Percentiles rank a stretch among this genome's conserved stretches.
Conservation (phyloP, 495 filamentous ascomycete genomes). For the Daldinia decipiens region DNA sequence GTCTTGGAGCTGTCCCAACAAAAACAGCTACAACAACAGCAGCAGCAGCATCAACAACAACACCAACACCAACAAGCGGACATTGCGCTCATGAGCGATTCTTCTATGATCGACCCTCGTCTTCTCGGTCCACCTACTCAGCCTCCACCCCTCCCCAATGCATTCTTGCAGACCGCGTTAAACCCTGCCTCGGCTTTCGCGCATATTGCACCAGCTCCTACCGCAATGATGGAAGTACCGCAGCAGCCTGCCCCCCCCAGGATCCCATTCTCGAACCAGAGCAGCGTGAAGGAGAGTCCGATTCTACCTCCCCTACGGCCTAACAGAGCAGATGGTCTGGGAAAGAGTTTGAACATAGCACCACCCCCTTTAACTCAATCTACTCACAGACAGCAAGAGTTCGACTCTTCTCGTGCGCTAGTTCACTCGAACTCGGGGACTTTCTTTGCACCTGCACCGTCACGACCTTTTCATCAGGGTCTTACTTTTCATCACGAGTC, state of each 20-base stretch:
- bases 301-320: constrained; percentile 57
- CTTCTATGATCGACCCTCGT: constrained; percentile 43
- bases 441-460: constrained; percentile 51
- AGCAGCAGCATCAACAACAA: neutral
- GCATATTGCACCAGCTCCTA: constrained; percentile 43
- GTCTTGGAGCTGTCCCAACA: constrained; percentile 33
- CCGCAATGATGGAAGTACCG: constrained; percentile 24
- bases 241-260: constrained; percentile 26
- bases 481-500: constrained; percentile 52
- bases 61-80: neutral
- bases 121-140: constrained; percentile 31
- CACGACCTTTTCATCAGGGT: constrained; percentile 55
- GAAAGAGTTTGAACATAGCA: constrained; percentile 35
- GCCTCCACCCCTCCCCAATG: constrained; percentile 35
- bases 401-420: constrained; percentile 45
- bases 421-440: constrained; percentile 53
- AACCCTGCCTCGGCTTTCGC: constrained; percentile 48
- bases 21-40: neutral
- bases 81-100: constrained; percentile 9
- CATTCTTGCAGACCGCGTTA: constrained; percentile 56
- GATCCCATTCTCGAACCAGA: constrained; percentile 42
- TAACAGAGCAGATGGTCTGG: constrained; percentile 29
- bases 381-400: constrained; percentile 34
- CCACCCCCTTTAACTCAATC: constrained; percentile 31
- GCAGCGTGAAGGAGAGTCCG: constrained; percentile 30